Conservation (phyloP, 2,329 filamentous ascomycete genomes). For the Fusarium concolor region DNA sequence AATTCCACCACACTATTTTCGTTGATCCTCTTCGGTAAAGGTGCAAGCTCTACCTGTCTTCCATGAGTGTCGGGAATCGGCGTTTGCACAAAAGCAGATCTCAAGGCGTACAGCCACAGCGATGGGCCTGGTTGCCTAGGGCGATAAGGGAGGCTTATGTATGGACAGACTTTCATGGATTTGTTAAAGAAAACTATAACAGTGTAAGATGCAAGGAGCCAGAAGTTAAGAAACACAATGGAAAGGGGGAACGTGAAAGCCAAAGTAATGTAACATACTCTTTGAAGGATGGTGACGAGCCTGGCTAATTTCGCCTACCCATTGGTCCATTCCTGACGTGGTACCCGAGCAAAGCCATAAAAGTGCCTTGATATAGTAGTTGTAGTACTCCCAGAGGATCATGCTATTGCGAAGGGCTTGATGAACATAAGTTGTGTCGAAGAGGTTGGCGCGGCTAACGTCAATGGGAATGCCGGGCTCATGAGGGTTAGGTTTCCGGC, state of each 20-base stretch:
- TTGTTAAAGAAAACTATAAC: slow-evolving; percentile 5
- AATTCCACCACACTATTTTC: neutral
- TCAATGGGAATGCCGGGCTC: slow-evolving; percentile 8
- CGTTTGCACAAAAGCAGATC: slow-evolving; percentile 4
- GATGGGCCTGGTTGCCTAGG: neutral
- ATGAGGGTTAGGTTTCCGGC: neutral
- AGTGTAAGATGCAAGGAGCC: too few species aligned
- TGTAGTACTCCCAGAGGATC: slow-evolving; percentile 2
- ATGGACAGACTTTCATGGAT: slow-evolving; percentile 1
- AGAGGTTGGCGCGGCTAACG: slow-evolving; percentile 5
- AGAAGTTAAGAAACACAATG: too few species aligned
- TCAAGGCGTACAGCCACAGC: neutral
- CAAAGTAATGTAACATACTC: too few species aligned
- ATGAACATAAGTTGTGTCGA: neutral
- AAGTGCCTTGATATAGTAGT: neutral
- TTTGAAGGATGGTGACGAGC: neutral
- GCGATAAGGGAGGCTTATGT: neutral
- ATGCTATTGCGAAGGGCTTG: neutral
- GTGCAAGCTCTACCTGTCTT: neutral
- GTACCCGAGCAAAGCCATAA: slow-evolving; percentile 3
- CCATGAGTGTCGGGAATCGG: neutral
- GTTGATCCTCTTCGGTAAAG: neutral
- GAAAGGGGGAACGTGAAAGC: too few species aligned
- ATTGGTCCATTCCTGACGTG: neutral
- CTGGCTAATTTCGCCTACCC: neutral